These are phyloP conservation scores for Fistulifera pelliculosa DNA, from an alignment of 108 stramenopile species.

Conservation along the genomic window DNA sequence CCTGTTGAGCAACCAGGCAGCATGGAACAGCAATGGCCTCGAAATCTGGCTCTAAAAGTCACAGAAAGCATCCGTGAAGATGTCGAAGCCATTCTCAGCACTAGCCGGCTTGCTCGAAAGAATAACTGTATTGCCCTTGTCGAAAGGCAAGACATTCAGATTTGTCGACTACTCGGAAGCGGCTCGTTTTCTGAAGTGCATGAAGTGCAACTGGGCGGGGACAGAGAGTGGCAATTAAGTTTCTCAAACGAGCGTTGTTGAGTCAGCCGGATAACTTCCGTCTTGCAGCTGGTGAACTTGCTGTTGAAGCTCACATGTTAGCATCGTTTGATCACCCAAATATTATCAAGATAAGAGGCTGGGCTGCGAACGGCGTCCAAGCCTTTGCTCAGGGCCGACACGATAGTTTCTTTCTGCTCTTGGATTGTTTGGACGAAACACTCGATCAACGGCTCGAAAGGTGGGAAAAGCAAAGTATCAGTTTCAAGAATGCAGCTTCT, in stretches of 20 bases:
- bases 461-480: slow-evolving; percentile 16
- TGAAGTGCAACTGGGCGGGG: slow-evolving; percentile 4
- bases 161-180: slow-evolving; percentile 36
- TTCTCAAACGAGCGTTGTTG: slow-evolving; percentile 33
- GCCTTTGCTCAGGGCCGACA: slow-evolving; percentile 28
- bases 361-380: slow-evolving; percentile 48
- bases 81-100: slow-evolving; percentile 16
- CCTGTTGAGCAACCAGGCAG: too few relatives aligned
- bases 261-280: slow-evolving; percentile 39
- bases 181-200: slow-evolving; percentile 63
- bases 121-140: slow-evolving; percentile 19
- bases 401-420: slow-evolving; percentile 39
- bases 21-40: slow-evolving; percentile 5
- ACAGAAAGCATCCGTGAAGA: slow-evolving; percentile 24
- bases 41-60: slow-evolving; percentile 8
- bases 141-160: slow-evolving; percentile 9
- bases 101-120: slow-evolving; percentile 13
- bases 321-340: slow-evolving; percentile 64
- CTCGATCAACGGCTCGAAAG: slow-evolving; percentile 39
- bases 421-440: slow-evolving; percentile 43
- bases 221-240: slow-evolving; percentile 27
- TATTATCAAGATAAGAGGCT: slow-evolving; percentile 63
- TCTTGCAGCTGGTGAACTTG: slow-evolving; percentile 55
- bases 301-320: slow-evolving; percentile 66
- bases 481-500: too few relatives aligned